phyloP scores from a whole-genome alignment of 2,329 filamentous ascomycete genomes.

The Ilyonectria robusta region DNA sequence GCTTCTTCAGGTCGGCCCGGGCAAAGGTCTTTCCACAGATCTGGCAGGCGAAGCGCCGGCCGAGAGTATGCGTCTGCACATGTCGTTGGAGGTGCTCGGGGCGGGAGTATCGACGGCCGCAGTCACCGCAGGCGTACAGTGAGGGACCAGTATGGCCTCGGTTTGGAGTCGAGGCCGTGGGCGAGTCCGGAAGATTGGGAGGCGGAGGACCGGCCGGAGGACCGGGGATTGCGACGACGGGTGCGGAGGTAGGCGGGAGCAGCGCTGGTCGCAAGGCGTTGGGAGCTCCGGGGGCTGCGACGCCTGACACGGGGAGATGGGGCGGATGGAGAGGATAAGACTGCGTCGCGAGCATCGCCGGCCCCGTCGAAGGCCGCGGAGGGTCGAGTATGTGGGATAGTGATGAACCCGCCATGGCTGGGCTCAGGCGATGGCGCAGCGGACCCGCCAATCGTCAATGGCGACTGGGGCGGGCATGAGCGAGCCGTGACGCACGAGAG shows the following conservation, averaged over 20 bases:
- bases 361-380: conserved; percentile 43
- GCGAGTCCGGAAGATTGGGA: conserved; percentile 18
- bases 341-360: conserved; percentile 32
- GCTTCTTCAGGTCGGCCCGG: conserved; percentile 67
- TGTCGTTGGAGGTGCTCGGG: conserved; percentile 69
- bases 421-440: conserved; percentile 26
- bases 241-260: conserved; percentile 21
- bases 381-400: conserved; percentile 51
- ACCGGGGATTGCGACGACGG: not conserved
- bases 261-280: conserved; percentile 23
- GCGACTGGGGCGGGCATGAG: conserved; percentile 20
- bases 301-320: conserved; percentile 4
- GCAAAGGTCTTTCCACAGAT: conserved; percentile 69
- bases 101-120: conserved; percentile 65
- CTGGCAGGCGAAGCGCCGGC: conserved; percentile 64
- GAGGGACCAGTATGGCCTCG: conserved; percentile 50
- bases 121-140: conserved; percentile 66
- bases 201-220: conserved; percentile 1
- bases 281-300: conserved; percentile 6
- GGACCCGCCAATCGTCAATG: conserved; percentile 23
- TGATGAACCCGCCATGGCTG: conserved; percentile 51
- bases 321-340: conserved; percentile 36
- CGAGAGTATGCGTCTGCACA: conserved; percentile 65
- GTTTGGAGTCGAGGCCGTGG: conserved; percentile 24
- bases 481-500: conserved; percentile 15